phyloP scores from a whole-genome alignment of 2,329 filamentous ascomycete genomes.

The Ceratocystiopsis brevicomis region DNA sequence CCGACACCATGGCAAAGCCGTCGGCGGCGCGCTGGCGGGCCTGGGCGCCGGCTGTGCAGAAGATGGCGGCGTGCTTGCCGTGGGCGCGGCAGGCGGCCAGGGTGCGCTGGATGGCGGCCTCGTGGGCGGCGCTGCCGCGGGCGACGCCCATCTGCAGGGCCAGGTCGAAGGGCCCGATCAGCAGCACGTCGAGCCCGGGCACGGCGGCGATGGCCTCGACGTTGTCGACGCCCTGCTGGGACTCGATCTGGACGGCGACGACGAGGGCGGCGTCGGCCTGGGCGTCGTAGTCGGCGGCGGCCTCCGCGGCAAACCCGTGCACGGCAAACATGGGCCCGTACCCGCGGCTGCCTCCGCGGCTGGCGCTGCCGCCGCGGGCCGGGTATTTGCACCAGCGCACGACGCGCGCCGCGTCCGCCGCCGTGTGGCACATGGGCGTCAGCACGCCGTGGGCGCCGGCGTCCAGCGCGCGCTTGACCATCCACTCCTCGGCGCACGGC shows the following conservation, averaged over 20 bases:
- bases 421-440: slow-evolving; percentile 21
- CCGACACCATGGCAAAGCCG: slow-evolving; percentile 22
- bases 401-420: slow-evolving; percentile 10
- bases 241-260: slow-evolving; percentile 23
- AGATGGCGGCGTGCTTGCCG: slow-evolving; percentile 22
- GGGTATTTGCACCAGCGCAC: slow-evolving; percentile 11
- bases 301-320: slow-evolving; percentile 12
- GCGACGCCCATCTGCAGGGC: slow-evolving; percentile 18
- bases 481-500: slow-evolving; percentile 38
- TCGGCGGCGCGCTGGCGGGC: slow-evolving; percentile 16
- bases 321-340: slow-evolving; percentile 17
- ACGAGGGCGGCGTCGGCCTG: slow-evolving; percentile 15
- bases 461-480: slow-evolving; percentile 43
- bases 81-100: slow-evolving; percentile 16
- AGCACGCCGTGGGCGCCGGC: slow-evolving; percentile 39
- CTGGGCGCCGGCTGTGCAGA: slow-evolving; percentile 20
- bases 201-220: slow-evolving; percentile 24
- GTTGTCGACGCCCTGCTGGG: slow-evolving; percentile 19
- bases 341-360: slow-evolving; percentile 4
- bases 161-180: slow-evolving; percentile 18
- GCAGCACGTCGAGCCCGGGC: slow-evolving; percentile 20
- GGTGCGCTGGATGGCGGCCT: slow-evolving; percentile 19
- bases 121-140: slow-evolving; percentile 17
- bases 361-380: slow-evolving; percentile 3
- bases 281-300: slow-evolving; percentile 15